phyloP scores from a whole-genome alignment of 83 land plant genomes.

The Thuja plicata region DNA sequence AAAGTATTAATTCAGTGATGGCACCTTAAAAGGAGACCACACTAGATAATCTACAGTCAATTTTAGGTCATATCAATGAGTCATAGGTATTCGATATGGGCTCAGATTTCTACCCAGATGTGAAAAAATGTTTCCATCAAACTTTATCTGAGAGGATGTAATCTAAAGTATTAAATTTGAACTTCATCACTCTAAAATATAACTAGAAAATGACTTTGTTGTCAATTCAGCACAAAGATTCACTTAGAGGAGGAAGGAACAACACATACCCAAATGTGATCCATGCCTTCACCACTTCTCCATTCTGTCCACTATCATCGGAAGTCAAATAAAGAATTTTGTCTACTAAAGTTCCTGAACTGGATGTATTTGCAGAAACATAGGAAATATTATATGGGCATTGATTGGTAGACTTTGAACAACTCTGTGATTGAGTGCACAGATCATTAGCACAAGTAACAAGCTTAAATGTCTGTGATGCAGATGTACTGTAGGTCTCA shows the following conservation, averaged over 20 bases:
- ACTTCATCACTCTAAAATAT: too few species aligned
- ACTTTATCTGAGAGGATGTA: neutral
- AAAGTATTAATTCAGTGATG: too few species aligned
- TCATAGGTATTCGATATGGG: neutral
- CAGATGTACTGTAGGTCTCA: slow-evolving; percentile 51
- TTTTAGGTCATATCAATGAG: too few species aligned
- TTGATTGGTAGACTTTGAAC: slow-evolving; percentile 27
- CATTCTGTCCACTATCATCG: slow-evolving; percentile 21
- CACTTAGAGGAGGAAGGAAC: too few species aligned
- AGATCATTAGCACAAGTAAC: slow-evolving; percentile 62
- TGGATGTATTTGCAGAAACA: too few species aligned
- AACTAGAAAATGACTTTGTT: too few species aligned
- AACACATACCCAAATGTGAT: slow-evolving; percentile 73
- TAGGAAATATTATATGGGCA: too few species aligned
- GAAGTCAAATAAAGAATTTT: slow-evolving; percentile 71
- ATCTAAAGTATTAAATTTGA: neutral
- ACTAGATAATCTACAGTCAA: too few species aligned
- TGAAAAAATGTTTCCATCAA: neutral
- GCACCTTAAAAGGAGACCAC: too few species aligned
- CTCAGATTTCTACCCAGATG: neutral
- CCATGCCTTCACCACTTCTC: slow-evolving; percentile 32
- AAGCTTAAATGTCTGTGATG: slow-evolving; percentile 53
- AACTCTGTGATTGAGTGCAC: slow-evolving; percentile 39
- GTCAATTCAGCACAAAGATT: too few species aligned
- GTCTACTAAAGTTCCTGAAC: too few species aligned